A percentile compares a stretch with the other conserved stretches of the same genome.
Conservation (phyloP, 164 flowering plant species). For the Berberis thunbergii region DNA sequence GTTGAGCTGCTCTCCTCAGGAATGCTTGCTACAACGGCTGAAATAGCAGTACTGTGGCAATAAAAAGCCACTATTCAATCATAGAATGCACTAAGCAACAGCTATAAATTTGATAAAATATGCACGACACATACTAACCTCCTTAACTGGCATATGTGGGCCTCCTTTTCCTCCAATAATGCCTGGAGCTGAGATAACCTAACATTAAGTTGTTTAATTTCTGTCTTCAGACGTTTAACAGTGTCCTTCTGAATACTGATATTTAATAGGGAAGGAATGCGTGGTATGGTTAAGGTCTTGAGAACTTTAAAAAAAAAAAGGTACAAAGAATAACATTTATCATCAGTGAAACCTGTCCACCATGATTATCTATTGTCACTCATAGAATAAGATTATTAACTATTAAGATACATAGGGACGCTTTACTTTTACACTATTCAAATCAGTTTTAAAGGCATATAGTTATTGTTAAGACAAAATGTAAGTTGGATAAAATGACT, state of each 20-base stretch:
- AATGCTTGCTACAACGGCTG: conserved; percentile 19
- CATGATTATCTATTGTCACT: too few species aligned
- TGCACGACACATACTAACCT: conserved; percentile 31
- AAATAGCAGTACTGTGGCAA: conserved; percentile 23
- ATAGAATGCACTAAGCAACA: conserved; percentile 8
- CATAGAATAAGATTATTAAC: too few species aligned
- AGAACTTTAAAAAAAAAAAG: too few species aligned
- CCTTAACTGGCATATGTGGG: conserved; percentile 42
- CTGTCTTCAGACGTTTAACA: conserved; percentile 61
- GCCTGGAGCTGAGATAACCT: conserved; percentile 75
- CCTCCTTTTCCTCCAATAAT: conserved; percentile 70
- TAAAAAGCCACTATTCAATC: background rate
- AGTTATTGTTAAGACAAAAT: too few species aligned
- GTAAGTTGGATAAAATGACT: too few species aligned
- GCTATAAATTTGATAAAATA: background rate
- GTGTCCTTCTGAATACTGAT: conserved; percentile 73
- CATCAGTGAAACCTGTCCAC: too few species aligned
- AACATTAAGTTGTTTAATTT: conserved; percentile 69
- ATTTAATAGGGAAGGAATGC: conserved; percentile 76
- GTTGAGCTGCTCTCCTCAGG: conserved; percentile 15
- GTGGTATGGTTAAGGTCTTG: conserved; percentile 53
- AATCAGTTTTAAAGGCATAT: too few species aligned
- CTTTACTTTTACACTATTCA: too few species aligned
- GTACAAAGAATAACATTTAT: too few species aligned
- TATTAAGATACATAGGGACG: too few species aligned